Percentiles rank a stretch among this genome's conserved stretches.
These are phyloP conservation scores for Pythium oligandrum DNA, from an alignment of 352 stramenopile genomes.

Conservation along the genomic window DNA sequence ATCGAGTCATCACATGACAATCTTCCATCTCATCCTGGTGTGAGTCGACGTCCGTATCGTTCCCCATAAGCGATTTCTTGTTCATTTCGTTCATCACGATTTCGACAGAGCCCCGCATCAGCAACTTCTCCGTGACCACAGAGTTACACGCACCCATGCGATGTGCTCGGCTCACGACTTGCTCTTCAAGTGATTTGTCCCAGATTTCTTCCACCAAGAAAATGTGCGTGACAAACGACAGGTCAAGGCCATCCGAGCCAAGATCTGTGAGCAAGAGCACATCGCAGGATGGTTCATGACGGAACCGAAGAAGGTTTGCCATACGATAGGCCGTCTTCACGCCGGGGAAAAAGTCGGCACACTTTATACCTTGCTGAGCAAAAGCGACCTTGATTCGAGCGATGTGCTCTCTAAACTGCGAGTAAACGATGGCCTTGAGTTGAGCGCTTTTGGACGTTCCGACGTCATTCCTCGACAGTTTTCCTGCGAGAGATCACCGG, in stretches of 20 bases:
- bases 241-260: conserved; percentile 93
- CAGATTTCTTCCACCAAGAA: conserved; percentile 96
- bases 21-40: no score
- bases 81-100: conserved; percentile 45
- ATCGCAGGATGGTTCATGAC: conserved; percentile 63
- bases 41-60: not conserved
- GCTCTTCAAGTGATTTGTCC: conserved; percentile 93
- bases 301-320: conserved; percentile 50
- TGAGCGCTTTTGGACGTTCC: conserved; percentile 29
- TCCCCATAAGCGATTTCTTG: not conserved
- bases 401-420: conserved; percentile 78
- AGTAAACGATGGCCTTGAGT: conserved; percentile 85
- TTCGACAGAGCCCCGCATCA: conserved; percentile 87
- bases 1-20: no score
- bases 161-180: conserved; percentile 95
- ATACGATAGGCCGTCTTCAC: conserved; percentile 41
- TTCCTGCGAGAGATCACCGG: not conserved
- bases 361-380: conserved; percentile 55
- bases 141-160: conserved; percentile 92
- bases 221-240: conserved; percentile 99
- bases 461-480: not conserved
- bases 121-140: conserved; percentile 91
- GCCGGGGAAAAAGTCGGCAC: conserved; percentile 59
- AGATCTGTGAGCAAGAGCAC: conserved; percentile 93
- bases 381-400: conserved; percentile 70